Conservation (phyloP, 176 grass and related monocot species). For the Melocanna baccifera region DNA sequence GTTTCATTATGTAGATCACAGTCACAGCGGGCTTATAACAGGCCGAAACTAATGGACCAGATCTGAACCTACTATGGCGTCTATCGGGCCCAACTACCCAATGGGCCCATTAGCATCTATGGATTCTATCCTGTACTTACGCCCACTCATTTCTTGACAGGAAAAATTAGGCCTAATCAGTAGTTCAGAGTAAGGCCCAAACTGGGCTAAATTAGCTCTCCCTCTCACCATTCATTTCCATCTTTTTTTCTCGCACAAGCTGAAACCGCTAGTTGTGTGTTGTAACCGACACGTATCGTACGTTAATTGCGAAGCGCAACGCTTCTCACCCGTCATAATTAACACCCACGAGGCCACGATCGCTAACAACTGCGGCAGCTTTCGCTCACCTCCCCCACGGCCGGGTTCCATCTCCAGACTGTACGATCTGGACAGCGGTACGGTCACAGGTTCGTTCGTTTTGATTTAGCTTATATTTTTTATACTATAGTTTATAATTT, state of each 20-base stretch:
- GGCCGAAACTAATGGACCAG: background rate
- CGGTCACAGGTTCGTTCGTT: too few relatives aligned
- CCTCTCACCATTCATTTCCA: background rate
- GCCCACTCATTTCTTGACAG: background rate
- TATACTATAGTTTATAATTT: too few relatives aligned
- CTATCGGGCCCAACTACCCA: background rate
- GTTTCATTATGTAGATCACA: background rate
- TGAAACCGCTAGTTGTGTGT: background rate
- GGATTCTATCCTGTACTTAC: background rate
- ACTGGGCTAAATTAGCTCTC: background rate
- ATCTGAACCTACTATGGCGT: background rate
- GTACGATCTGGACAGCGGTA: background rate
- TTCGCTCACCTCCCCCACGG: background rate
- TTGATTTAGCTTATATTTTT: too few relatives aligned
- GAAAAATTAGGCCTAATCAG: background rate
- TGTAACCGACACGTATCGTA: background rate
- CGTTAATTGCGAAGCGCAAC: background rate
- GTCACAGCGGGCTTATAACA: background rate
- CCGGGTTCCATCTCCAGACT: background rate
- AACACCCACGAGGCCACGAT: background rate
- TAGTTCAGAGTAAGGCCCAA: background rate
- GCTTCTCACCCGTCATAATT: background rate
- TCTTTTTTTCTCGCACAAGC: background rate
- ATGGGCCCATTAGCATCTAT: background rate
- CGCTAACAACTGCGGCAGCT: background rate